phyloP scores from a whole-genome alignment of 257 asterid genomes.

The Echium plantagineum region DNA sequence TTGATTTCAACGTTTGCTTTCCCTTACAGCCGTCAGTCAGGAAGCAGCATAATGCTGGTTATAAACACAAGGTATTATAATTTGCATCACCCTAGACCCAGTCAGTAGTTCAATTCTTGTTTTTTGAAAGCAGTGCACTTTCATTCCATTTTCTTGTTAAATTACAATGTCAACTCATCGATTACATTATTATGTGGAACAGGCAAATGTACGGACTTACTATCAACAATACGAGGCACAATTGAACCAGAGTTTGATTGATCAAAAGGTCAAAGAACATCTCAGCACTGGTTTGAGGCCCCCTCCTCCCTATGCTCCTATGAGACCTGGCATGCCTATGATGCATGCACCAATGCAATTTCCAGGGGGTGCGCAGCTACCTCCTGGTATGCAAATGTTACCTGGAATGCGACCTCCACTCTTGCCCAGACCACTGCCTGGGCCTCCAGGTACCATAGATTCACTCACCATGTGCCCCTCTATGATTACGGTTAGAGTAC shows the following conservation, averaged over 20 bases:
- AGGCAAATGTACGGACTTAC: constrained; percentile 86
- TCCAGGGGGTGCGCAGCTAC: constrained; percentile 46
- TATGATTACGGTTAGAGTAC: too few relatives aligned
- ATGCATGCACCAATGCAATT: constrained; percentile 42
- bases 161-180: neutral
- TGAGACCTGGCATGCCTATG: constrained; percentile 66
- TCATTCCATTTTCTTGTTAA: neutral
- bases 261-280: constrained; percentile 93
- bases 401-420: constrained; percentile 70
- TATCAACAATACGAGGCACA: constrained; percentile 98
- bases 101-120: too few relatives aligned
- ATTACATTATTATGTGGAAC: constrained; percentile 12
- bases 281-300: constrained; percentile 56
- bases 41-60: constrained; percentile 93
- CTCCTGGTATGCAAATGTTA: constrained; percentile 26
- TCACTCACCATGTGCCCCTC: neutral
- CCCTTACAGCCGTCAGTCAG: constrained; percentile 87
- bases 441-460: constrained; percentile 42
- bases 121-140: too few relatives aligned
- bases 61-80: constrained; percentile 79
- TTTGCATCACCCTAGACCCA: neutral
- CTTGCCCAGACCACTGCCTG: constrained; percentile 72
- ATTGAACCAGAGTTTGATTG: constrained; percentile 82
- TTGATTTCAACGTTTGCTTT: constrained; percentile 5
- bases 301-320: constrained; percentile 37